Percentiles rank a stretch among this genome's conserved stretches.
These are phyloP conservation scores for Crataegus laevigata DNA, from an alignment of 306 rosid genomes.

Conservation along the genomic window DNA sequence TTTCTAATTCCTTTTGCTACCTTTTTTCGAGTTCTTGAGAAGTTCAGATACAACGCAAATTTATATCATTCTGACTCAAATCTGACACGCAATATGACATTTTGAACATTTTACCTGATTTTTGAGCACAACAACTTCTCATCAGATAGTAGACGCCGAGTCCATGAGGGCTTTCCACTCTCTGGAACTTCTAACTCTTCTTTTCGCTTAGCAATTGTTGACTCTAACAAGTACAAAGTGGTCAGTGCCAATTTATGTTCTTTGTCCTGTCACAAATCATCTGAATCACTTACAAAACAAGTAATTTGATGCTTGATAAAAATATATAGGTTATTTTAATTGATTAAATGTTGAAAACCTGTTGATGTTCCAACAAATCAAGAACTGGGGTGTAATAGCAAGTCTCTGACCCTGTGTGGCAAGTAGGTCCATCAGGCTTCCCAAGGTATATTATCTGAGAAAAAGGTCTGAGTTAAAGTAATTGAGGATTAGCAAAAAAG, in stretches of 20 bases:
- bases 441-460: constrained; percentile 87
- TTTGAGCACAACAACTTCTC: constrained; percentile 68
- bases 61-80: not conserved
- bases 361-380: constrained; percentile 41
- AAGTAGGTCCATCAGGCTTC: constrained; percentile 90
- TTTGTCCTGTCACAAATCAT: constrained; percentile 34
- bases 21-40: not conserved
- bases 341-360: constrained; percentile 36
- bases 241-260: constrained; percentile 56
- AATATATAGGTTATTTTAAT: not conserved
- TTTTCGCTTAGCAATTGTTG: constrained; percentile 62
- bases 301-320: constrained; percentile 1
- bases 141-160: constrained; percentile 54
- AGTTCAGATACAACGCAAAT: not conserved
- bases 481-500: not conserved
- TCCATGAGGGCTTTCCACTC: constrained; percentile 68
- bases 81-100: not conserved
- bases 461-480: constrained; percentile 8
- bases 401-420: constrained; percentile 88
- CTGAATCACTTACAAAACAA: constrained; percentile 9
- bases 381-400: constrained; percentile 63
- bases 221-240: constrained; percentile 56
- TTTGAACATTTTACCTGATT: constrained; percentile 39
- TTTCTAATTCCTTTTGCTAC: not conserved
- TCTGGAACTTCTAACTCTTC: constrained; percentile 41